Evolutionary conservation across 2,329 filamentous ascomycete species (phyloP).

Genomic region (Thielaviopsis euricoi): DNA sequence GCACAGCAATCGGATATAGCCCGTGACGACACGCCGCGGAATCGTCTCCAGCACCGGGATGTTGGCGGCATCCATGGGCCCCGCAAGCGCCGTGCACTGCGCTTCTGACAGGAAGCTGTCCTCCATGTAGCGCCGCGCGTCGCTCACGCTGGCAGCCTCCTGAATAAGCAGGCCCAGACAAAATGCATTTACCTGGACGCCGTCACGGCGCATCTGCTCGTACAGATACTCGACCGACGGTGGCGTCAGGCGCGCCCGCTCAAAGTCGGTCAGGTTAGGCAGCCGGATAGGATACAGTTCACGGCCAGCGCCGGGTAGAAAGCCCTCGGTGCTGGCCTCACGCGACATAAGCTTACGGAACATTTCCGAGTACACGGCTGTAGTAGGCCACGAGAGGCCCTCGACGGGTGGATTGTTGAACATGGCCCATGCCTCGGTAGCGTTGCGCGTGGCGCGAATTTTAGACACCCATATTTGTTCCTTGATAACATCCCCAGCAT

Average conservation of each 20-base stretch:
- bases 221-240: conserved; percentile 45
- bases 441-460: conserved; percentile 41
- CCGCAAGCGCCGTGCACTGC: conserved; percentile 1
- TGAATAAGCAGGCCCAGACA: conserved; percentile 40
- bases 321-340: conserved; percentile 13
- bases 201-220: conserved; percentile 34
- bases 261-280: conserved; percentile 45
- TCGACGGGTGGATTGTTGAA: conserved; percentile 24
- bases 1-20: conserved; percentile 11
- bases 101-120: conserved; percentile 1
- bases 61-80: conserved; percentile 12
- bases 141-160: conserved; percentile 24
- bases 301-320: conserved; percentile 15
- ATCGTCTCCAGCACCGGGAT: conserved; percentile 2
- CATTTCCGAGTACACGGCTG: conserved; percentile 40
- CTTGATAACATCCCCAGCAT: not conserved
- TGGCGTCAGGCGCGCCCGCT: conserved; percentile 43
- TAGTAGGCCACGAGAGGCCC: conserved; percentile 20
- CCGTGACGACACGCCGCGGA: conserved; percentile 9
- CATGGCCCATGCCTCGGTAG: conserved; percentile 42
- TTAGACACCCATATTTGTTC: conserved; percentile 33
- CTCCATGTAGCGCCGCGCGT: conserved; percentile 2
- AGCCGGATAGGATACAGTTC: conserved; percentile 12
- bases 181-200: conserved; percentile 29
- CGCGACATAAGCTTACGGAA: conserved; percentile 36